Conservation (phyloP, 768 basidiomycete genomes). For the Podaxis carcinomalis region DNA sequence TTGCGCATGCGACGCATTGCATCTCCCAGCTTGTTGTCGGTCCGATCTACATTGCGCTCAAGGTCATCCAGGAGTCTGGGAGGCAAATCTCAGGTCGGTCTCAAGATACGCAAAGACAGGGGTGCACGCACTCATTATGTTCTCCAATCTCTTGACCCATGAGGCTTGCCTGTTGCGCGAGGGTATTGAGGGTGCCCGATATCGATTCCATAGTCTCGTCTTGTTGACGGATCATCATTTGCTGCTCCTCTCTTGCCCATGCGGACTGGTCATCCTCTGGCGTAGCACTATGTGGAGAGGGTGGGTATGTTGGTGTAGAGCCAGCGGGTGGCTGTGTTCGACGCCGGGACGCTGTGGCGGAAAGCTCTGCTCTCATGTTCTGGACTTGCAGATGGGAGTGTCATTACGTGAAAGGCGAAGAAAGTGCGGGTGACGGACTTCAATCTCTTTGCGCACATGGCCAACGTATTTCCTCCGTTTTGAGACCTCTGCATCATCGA, state of each 20-base stretch:
- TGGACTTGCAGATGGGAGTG: constrained; percentile 42
- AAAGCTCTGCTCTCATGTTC: constrained; percentile 71
- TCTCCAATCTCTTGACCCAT: constrained; percentile 93
- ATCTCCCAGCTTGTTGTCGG: constrained; percentile 58
- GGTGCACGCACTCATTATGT: constrained; percentile 72
- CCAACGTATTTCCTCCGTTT: constrained; percentile 73
- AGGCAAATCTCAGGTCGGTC: neutral
- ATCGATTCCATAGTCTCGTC: constrained; percentile 88
- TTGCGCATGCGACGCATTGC: constrained; percentile 70
- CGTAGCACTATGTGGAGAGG: constrained; percentile 21
- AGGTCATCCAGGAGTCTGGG: constrained; percentile 77
- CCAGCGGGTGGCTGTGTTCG: constrained; percentile 17
- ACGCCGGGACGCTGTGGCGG: constrained; percentile 18
- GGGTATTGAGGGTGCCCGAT: constrained; percentile 75
- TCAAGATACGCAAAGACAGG: neutral
- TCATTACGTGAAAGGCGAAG: constrained; percentile 18
- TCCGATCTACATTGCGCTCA: constrained; percentile 64
- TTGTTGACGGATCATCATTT: constrained; percentile 88
- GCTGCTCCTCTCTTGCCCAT: constrained; percentile 86
- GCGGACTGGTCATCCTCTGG: constrained; percentile 64
- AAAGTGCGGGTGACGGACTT: constrained; percentile 45
- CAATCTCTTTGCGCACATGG: constrained; percentile 70
- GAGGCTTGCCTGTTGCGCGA: constrained; percentile 87
- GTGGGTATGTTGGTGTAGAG: constrained; percentile 20
- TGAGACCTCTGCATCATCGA: constrained; percentile 74